Conservation (phyloP, 331 rosid species). For the Stylosanthes scabra region DNA sequence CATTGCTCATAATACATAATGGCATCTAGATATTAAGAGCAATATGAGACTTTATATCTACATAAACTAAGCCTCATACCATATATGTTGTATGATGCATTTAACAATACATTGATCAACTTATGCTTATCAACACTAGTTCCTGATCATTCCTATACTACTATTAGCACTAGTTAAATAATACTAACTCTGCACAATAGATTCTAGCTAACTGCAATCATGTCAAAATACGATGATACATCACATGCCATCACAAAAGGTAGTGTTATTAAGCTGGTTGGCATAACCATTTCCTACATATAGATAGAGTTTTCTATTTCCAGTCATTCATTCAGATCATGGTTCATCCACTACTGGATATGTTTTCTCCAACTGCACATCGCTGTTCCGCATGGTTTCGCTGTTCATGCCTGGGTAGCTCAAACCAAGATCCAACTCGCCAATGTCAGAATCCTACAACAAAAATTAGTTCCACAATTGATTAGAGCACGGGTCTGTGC, state of each 20-base stretch:
- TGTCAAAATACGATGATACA: constrained; percentile 17
- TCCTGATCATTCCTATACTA: constrained; percentile 24
- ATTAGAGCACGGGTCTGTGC: neutral
- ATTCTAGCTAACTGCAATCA: constrained; percentile 22
- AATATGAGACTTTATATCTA: neutral
- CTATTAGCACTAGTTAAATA: constrained; percentile 23
- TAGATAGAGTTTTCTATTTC: constrained; percentile 24
- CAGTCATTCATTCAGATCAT: constrained; percentile 21
- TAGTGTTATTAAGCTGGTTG: neutral
- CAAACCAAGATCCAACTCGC: constrained; percentile 64
- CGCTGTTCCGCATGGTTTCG: constrained; percentile 30
- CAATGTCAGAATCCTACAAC: constrained; percentile 46
- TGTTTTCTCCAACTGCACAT: constrained; percentile 34
- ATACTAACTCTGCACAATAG: constrained; percentile 31
- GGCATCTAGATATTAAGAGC: neutral
- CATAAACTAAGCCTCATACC: constrained; percentile 3
- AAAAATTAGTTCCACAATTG: neutral
- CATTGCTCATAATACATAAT: neutral
- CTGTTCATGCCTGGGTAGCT: constrained; percentile 53
- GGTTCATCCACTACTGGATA: constrained; percentile 42
- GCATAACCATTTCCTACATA: neutral
- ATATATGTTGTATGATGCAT: constrained; percentile 13
- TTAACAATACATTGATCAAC: constrained; percentile 14
- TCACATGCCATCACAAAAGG: neutral
- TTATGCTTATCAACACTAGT: constrained; percentile 8